phyloP scores from a whole-genome alignment of 306 rosid genomes.

The Cucumis hystrix region DNA sequence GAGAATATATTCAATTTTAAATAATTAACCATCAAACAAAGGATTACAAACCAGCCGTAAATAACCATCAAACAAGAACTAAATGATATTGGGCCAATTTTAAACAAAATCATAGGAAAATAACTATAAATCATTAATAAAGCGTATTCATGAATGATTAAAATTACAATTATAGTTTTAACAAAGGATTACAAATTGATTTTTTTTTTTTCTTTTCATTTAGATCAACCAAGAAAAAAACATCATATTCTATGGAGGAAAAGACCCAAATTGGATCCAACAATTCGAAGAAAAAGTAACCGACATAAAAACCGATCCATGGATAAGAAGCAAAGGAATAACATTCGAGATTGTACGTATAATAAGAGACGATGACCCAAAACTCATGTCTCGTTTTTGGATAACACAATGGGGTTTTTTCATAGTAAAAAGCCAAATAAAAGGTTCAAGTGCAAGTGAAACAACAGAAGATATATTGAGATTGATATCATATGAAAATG shows the following conservation, averaged over 20 bases:
- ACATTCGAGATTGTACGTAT: constrained; percentile 17
- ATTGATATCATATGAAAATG: constrained; percentile 38
- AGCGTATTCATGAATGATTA: no score
- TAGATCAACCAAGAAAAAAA: constrained; percentile 38
- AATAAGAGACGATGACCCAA: constrained; percentile 18
- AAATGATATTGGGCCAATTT: no score
- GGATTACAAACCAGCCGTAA: no score
- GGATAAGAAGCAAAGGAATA: neutral
- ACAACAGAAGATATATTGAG: constrained; percentile 33
- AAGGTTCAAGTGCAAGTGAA: neutral
- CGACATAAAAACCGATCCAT: constrained; percentile 20
- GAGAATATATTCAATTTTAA: no score
- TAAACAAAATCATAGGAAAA: no score
- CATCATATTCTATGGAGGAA: constrained; percentile 57
- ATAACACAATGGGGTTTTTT: neutral
- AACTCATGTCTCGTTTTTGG: constrained; percentile 34
- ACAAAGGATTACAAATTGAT: no score
- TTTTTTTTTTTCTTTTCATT: neutral
- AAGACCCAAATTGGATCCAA: constrained; percentile 49
- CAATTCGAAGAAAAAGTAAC: constrained; percentile 32
- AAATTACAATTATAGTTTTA: no score
- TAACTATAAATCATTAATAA: no score
- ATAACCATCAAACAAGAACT: no score
- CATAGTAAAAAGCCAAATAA: neutral
- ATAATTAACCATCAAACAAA: no score